phyloP scores from a whole-genome alignment of 768 basidiomycete genomes.

The Trametes cingulata region DNA sequence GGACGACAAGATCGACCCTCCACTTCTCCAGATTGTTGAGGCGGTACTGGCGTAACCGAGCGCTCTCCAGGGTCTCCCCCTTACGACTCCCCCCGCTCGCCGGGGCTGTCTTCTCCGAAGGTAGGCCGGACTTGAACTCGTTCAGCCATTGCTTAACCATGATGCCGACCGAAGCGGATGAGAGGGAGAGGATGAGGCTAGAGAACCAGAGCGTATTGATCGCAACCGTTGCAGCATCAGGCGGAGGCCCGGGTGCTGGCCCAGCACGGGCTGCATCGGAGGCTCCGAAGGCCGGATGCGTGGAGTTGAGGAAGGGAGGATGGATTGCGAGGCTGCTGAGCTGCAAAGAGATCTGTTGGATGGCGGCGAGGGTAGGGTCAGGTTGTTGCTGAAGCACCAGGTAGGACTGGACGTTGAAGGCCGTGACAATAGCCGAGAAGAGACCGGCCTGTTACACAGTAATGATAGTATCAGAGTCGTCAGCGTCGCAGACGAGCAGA shows the following conservation, averaged over 20 bases:
- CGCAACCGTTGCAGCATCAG: not conserved
- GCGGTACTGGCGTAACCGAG: not conserved
- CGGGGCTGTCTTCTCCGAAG: not conserved
- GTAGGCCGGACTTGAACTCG: not conserved
- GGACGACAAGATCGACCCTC: not conserved
- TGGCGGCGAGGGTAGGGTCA: too few species aligned
- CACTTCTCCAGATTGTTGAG: not conserved
- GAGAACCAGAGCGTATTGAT: slow-evolving; percentile 8
- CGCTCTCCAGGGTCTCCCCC: too few species aligned
- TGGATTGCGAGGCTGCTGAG: too few species aligned
- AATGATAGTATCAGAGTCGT: too few species aligned
- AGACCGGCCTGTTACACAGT: too few species aligned
- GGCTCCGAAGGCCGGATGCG: not conserved
- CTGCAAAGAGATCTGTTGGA: too few species aligned
- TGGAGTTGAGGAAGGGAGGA: too few species aligned
- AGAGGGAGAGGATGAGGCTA: slow-evolving; percentile 2
- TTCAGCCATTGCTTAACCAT: slow-evolving; percentile 5
- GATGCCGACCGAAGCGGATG: not conserved
- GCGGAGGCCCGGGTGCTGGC: not conserved
- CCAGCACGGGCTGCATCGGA: not conserved
- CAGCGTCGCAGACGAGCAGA: too few species aligned
- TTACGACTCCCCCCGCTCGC: not conserved
- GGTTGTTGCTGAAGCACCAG: too few species aligned
- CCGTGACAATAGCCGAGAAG: too few species aligned
- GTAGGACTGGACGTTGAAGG: too few species aligned